Base-by-base conservation (phyloP, 106 monocot species). In the Dioscorea zingiberensis region DNA sequence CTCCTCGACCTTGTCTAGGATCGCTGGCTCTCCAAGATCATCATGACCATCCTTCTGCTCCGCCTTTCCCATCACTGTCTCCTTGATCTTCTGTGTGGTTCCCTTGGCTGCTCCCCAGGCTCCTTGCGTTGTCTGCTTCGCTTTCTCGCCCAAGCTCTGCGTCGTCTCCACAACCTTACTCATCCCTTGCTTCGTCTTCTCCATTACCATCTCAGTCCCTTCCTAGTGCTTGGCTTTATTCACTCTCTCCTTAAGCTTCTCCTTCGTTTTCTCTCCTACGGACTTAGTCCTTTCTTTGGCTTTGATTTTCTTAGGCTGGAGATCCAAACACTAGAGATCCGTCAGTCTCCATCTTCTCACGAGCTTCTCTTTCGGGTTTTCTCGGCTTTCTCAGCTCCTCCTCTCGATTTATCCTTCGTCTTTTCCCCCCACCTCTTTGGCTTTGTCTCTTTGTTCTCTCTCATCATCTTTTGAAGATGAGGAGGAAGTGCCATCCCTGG, bases 1-100 rank as follows among this genome's bases (percentile, higher is more conserved):
- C n/a, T n/a, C n/a, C n/a, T n/a, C n/a, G n/a, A n/a, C n/a, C n/a
- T n/a, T n/a, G n/a, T n/a, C n/a, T n/a, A n/a, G n/a, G n/a, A n/a
- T n/a, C n/a, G n/a, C n/a, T n/a, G n/a, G n/a, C n/a, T 30, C 60
- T 1, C 28, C 27, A 13, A 30, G 13, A 24, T 25, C 30, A 25
- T 51, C 66, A 2, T 55, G 16, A 21, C 13, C 60, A 6, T 3
- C 45, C 46, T 25, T 47, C 46, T 32, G 58, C 19, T 66, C 74
- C 21, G 12, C 49, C 59, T 68, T 74, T 19, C 69, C 75, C 19
- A 63, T 68, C 62, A 69, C 69, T 7, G 53, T 63, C 46, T 75
- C 75, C 69, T 75, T 75, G 9, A 75, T 63, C 68, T 75, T 75
- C 69, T 69, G 68, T 13, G 62, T 54, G 46, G 68, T 56, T 54